phyloP scores from a whole-genome alignment of 208 protist genomes.

The Crithidia expoeki region DNA sequence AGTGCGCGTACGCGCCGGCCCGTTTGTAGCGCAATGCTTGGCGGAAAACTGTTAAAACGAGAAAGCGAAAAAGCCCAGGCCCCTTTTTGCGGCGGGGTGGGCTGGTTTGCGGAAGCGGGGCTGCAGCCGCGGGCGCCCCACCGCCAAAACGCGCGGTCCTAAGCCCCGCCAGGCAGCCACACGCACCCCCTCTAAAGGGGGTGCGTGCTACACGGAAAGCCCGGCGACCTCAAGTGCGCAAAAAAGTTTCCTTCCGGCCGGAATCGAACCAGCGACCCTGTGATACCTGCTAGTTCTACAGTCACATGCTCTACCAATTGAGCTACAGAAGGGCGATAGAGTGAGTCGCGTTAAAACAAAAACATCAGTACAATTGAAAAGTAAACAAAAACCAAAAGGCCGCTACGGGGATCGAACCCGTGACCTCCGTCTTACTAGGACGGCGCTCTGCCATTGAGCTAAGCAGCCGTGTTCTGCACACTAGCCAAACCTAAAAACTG shows the following conservation, averaged over 20 bases:
- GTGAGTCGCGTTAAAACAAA: background rate
- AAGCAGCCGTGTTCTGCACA: slow-evolving; percentile 69
- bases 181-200: too few relatives aligned
- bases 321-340: slow-evolving; percentile 36
- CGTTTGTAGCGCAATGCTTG: too few relatives aligned
- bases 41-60: background rate
- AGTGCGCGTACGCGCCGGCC: too few relatives aligned
- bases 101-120: background rate
- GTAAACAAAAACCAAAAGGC: slow-evolving; percentile 17
- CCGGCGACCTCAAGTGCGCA: too few relatives aligned
- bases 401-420: slow-evolving; percentile 39
- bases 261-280: slow-evolving; percentile 90
- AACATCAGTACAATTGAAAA: background rate
- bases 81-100: background rate
- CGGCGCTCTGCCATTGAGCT: slow-evolving; percentile 95
- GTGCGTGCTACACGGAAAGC: too few relatives aligned
- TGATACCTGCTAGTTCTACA: slow-evolving; percentile 65
- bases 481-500: background rate
- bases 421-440: slow-evolving; percentile 96
- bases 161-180: too few relatives aligned
- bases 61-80: background rate
- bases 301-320: slow-evolving; percentile 50
- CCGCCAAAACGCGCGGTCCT: too few relatives aligned
- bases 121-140: too few relatives aligned
- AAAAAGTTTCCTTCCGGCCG: slow-evolving; percentile 51